Base-by-base conservation (phyloP, 805 yeast genomes). In the Wickerhamomyces hampshirensis region DNA sequence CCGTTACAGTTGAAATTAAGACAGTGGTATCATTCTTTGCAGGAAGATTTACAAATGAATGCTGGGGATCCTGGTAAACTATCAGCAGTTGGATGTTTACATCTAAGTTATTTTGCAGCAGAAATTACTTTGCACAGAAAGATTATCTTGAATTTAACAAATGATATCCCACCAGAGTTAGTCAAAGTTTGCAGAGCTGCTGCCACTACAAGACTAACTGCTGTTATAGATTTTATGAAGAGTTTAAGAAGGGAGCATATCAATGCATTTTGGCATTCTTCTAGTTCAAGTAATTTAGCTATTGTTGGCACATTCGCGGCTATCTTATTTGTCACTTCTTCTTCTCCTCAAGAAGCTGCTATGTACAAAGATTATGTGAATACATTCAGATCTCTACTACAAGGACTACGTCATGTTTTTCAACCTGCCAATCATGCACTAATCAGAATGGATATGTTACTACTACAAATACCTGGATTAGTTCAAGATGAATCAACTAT, bases 281-380 rank as follows among this genome's bases (percentile, higher is more conserved):
- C 88, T 2, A 75, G 95, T 0, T 70, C 93, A 0, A 71, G 83
- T 11, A 86, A 85, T 51, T 76, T 89, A 44, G 77, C 95, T 6
- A 60, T 85, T 26, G 85, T 88, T 27, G 96, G 96, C 2, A 76
- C 91, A 0, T 89, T 89, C 68, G 95, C 96, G 0, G 80, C 94
- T 0, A 65, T 89, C 10, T 61, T 89, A 37, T 84, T 73, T 49
- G 80, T 81, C 12, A 83, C 96, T 0, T 65, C 93, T 2, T 57
- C 68, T 7, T 51, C 72, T 0, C 58, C 70, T 13, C 85, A 79
- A 37, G 96, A 87, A 51, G 71, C 82, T 0, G 65, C 65, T 28
- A 65, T 71, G 32, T 86, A 75, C 59, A 71, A 76, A 48, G 84
- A 78, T 43, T 80, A 80, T 44, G 71, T 89, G 19, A 75, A 75